Evolutionary conservation across 768 basidiomycete species (phyloP).

Genomic region (Tulasnella sp.): DNA sequence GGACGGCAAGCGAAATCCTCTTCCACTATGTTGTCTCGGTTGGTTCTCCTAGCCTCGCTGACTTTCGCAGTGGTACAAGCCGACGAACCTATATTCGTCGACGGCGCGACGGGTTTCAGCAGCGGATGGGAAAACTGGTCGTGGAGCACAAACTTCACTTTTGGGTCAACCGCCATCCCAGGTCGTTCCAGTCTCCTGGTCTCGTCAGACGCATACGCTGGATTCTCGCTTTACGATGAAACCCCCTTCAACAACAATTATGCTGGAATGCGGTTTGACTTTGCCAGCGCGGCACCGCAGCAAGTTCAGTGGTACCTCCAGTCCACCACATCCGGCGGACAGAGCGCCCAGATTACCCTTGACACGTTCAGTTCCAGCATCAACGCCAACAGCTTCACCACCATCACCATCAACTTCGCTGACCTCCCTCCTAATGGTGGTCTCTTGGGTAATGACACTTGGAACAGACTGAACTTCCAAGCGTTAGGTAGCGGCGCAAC

Average conservation of each 20-base stretch:
- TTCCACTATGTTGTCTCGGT: too few species aligned
- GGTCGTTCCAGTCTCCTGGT: conserved; percentile 35
- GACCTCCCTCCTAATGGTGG: conserved; percentile 33
- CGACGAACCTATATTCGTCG: conserved; percentile 35
- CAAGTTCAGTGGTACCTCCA: conserved; percentile 31
- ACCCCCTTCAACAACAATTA: conserved; percentile 32
- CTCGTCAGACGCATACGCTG: conserved; percentile 34
- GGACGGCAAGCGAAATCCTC: too few species aligned
- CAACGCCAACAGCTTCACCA: conserved; percentile 31
- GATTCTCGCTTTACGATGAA: conserved; percentile 38
- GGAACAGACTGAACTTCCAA: conserved; percentile 44
- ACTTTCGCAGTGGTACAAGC: too few species aligned
- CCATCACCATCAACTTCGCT: conserved; percentile 39
- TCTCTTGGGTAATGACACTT: conserved; percentile 29
- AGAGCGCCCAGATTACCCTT: conserved; percentile 34
- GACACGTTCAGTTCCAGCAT: conserved; percentile 33
- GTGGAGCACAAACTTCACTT: conserved; percentile 36
- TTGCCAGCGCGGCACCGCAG: conserved; percentile 31
- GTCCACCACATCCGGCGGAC: conserved; percentile 30
- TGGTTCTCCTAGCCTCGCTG: too few species aligned
- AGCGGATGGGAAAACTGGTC: conserved; percentile 44
- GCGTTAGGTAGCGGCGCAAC: conserved; percentile 36
- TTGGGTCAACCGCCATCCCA: conserved; percentile 35
- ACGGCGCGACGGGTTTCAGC: conserved; percentile 32
- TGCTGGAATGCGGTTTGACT: conserved; percentile 41